phyloP scores from a whole-genome alignment of 2,329 filamentous ascomycete genomes.

The Cytospora piceicola region DNA sequence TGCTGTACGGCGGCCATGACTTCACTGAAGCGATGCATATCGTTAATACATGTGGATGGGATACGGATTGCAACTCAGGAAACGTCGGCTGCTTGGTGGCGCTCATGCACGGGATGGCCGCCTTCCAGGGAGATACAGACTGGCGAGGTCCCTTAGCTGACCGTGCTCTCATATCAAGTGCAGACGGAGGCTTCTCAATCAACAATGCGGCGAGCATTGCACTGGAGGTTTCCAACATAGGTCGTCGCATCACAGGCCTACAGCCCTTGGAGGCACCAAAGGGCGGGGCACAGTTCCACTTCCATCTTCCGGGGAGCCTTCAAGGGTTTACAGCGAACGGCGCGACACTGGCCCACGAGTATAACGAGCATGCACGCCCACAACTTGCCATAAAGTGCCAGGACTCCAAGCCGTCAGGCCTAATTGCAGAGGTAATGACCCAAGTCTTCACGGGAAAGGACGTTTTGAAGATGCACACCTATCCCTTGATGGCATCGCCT shows the following conservation, averaged over 20 bases:
- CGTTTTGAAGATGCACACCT: constrained; percentile 31
- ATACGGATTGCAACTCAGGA: constrained; percentile 46
- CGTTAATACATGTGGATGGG: constrained; percentile 44
- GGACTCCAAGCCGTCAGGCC: constrained; percentile 8
- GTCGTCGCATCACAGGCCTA: constrained; percentile 35
- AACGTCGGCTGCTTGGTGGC: constrained; percentile 43
- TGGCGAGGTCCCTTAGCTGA: constrained; percentile 44
- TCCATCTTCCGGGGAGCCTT: constrained; percentile 42
- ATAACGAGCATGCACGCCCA: constrained; percentile 10
- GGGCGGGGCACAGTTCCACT: constrained; percentile 43
- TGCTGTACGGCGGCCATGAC: constrained; percentile 38
- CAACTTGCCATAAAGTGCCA: constrained; percentile 20
- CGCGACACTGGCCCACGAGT: constrained; percentile 1
- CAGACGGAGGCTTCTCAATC: constrained; percentile 43
- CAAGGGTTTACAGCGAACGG: constrained; percentile 38
- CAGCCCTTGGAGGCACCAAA: constrained; percentile 36
- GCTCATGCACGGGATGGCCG: constrained; percentile 41
- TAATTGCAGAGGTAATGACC: constrained; percentile 33
- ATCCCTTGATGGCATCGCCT: constrained; percentile 37
- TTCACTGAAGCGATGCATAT: constrained; percentile 43
- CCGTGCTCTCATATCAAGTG: constrained; percentile 42
- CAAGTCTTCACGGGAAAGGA: constrained; percentile 37
- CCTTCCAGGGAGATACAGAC: constrained; percentile 37
- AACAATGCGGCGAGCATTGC: constrained; percentile 43
- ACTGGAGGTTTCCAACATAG: constrained; percentile 38